These are phyloP conservation scores for Globisporangium solare DNA, from an alignment of 352 stramenopile species.

Conservation along the genomic window DNA sequence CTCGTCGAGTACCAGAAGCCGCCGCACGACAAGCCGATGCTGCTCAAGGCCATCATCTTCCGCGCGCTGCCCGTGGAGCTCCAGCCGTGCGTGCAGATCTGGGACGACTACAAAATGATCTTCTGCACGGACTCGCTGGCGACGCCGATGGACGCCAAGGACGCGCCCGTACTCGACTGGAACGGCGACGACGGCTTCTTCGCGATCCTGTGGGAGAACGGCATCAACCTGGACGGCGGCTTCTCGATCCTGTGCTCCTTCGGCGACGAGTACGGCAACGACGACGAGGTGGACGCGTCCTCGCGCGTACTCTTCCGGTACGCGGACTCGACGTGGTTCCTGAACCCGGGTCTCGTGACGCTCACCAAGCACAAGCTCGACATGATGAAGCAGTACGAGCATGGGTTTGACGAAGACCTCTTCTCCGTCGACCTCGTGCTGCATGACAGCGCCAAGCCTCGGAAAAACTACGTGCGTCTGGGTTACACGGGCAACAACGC, in stretches of 20 bases:
- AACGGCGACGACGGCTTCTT: constrained; percentile 78
- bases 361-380: constrained; percentile 72
- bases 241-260: constrained; percentile 86
- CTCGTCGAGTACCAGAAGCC: constrained; percentile 49
- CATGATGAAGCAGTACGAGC: constrained; percentile 84
- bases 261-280: constrained; percentile 66
- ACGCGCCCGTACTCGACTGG: constrained; percentile 66
- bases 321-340: constrained; percentile 77
- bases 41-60: constrained; percentile 79
- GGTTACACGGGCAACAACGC: constrained; percentile 68
- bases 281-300: constrained; percentile 49
- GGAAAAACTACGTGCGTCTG: constrained; percentile 37
- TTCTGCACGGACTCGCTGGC: constrained; percentile 48
- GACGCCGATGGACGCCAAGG: constrained; percentile 4
- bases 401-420: constrained; percentile 75
- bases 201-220: constrained; percentile 74
- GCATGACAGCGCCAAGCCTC: constrained; percentile 42
- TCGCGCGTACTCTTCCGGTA: constrained; percentile 76
- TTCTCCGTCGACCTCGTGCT: constrained; percentile 81
- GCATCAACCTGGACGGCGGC: constrained; percentile 67
- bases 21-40: constrained; percentile 54
- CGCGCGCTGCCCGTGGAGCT: constrained; percentile 63
- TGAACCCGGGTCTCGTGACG: constrained; percentile 58
- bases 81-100: constrained; percentile 79
- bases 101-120: constrained; percentile 69